These are phyloP conservation scores for Cryptosporidium xiaoi DNA, from an alignment of 169 alveolate genomes.

Conservation along the genomic window DNA sequence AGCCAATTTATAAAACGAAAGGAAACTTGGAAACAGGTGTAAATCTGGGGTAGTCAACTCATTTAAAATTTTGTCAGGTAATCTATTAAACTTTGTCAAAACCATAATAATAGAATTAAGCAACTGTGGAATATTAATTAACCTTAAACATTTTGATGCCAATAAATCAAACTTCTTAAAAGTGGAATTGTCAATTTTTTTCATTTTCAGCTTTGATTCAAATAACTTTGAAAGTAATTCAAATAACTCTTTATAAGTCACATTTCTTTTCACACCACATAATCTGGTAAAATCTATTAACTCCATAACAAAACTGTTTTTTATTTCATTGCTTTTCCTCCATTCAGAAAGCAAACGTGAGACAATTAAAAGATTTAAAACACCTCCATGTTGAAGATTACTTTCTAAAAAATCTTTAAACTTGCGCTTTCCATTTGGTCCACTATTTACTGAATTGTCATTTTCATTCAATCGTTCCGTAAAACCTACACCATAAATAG, in stretches of 20 bases:
- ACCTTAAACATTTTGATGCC: slow-evolving; percentile 34
- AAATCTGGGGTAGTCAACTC: slow-evolving; percentile 61
- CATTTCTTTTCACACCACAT: slow-evolving; percentile 55
- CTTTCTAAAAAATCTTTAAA: slow-evolving; percentile 39
- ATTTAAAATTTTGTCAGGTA: slow-evolving; percentile 38
- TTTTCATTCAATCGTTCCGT: background rate
- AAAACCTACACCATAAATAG: background rate
- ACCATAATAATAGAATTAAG: slow-evolving; percentile 26
- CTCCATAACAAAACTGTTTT: slow-evolving; percentile 46
- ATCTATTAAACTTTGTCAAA: slow-evolving; percentile 25
- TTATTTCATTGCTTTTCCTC: slow-evolving; percentile 42
- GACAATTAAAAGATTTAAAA: background rate
- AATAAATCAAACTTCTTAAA: slow-evolving; percentile 40
- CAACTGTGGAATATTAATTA: slow-evolving; percentile 59
- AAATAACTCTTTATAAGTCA: slow-evolving; percentile 54
- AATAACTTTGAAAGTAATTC: slow-evolving; percentile 41
- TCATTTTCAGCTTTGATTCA: slow-evolving; percentile 20
- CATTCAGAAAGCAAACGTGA: slow-evolving; percentile 60
- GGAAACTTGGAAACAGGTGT: slow-evolving; percentile 49
- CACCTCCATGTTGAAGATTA: slow-evolving; percentile 9
- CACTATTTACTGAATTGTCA: slow-evolving; percentile 28
- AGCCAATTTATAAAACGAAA: slow-evolving; percentile 51
- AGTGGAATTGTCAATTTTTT: slow-evolving; percentile 23
- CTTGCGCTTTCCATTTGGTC: slow-evolving; percentile 31
- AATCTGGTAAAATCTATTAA: slow-evolving; percentile 44